Base-by-base conservation (phyloP, 2,329 filamentous ascomycete species). In the Cryphonectria carpinicola region DNA sequence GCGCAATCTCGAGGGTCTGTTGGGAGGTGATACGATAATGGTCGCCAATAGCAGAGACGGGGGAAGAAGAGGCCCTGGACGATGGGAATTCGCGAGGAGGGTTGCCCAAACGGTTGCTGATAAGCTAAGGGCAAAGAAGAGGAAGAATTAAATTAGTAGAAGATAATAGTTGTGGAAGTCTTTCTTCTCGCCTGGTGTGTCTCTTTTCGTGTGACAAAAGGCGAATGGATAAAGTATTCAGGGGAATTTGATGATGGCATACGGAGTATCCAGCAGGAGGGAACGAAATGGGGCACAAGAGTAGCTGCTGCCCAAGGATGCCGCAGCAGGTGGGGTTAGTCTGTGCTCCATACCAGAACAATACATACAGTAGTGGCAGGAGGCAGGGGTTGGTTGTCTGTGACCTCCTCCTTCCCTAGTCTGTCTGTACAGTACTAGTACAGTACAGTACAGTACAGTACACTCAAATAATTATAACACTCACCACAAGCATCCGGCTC, bases 281-380 rank as follows among this genome's bases (percentile, higher is more conserved):
- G 58, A 39, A 61, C n/a, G 58, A 25, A 13, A 39, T 61, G 58
- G 58, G 58, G 32, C 58, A 39, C 35, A 39, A 39, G 37, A 39
- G 32, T 32, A 49, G 58, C 58, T 61, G 58, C 35, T 49, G 46
- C 58, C 58, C 56, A 60, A 60, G 56, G 58, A 61, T n/a, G 19
- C 22, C 7, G 35, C 32, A 61, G 8, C 17, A 17, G 22, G 58
- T 39, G 32, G 32, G 58, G 58, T 49, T 22, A 4, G 58, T n/a
- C 58, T 61, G 35, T 39, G 58, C 58, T 61, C 58, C 46, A n/a
- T 22, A 32, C 46, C 22, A n/a, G 19, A 4, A 8, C 7, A 32
- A 4, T 32, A 32, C 19, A 4, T 32, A 32, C 19, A 22, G 46
- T 11, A 32, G 54, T 32, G 25, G 54, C 17, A 19, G 8, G 28